Percentiles rank a stretch among this genome's conserved stretches.
Conservation (phyloP, 2,329 filamentous ascomycete genomes). For the Pseudogymnoascus sp. region DNA sequence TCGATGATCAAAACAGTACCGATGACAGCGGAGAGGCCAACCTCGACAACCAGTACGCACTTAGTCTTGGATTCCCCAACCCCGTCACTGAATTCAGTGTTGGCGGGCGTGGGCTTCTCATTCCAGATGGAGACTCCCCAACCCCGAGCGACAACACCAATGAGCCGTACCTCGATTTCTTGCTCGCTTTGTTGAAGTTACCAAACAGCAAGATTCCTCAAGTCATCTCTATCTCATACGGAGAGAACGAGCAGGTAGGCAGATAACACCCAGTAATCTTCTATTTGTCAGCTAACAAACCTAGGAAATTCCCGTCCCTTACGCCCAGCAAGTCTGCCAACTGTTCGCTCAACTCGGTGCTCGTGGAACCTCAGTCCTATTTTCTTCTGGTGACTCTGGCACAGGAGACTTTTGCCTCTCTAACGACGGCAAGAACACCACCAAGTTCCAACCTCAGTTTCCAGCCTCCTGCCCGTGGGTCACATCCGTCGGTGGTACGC, state of each 20-base stretch:
- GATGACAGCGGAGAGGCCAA: slow-evolving; percentile 45
- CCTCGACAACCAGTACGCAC: slow-evolving; percentile 48
- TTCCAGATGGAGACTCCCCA: slow-evolving; percentile 38
- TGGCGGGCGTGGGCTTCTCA: slow-evolving; percentile 46
- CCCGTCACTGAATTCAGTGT: slow-evolving; percentile 31
- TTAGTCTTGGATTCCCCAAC: slow-evolving; percentile 46
- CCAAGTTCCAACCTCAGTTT: slow-evolving; percentile 52
- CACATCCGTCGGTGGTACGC: slow-evolving; percentile 59
- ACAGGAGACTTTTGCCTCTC: slow-evolving; percentile 42
- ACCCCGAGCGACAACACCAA: slow-evolving; percentile 44
- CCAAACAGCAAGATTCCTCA: slow-evolving; percentile 42
- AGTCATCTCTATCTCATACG: slow-evolving; percentile 58
- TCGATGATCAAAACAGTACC: slow-evolving; percentile 27
- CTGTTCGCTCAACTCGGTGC: slow-evolving; percentile 56
- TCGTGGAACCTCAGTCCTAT: slow-evolving; percentile 54
- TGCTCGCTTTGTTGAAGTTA: slow-evolving; percentile 39
- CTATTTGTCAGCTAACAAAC: neutral
- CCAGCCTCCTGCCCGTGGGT: slow-evolving; percentile 60
- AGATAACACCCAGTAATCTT: neutral
- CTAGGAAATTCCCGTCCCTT: slow-evolving; percentile 48
- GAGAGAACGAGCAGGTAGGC: slow-evolving; percentile 52
- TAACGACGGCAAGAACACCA: slow-evolving; percentile 49
- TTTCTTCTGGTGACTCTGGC: slow-evolving; percentile 51
- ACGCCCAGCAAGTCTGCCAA: slow-evolving; percentile 53
- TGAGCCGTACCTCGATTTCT: slow-evolving; percentile 57